Evolutionary conservation across 192 early-diverging fungal species (phyloP), one percentile per base, ranked within the genome.

Genomic region (Rhizoclosmatium sp.): DNA sequence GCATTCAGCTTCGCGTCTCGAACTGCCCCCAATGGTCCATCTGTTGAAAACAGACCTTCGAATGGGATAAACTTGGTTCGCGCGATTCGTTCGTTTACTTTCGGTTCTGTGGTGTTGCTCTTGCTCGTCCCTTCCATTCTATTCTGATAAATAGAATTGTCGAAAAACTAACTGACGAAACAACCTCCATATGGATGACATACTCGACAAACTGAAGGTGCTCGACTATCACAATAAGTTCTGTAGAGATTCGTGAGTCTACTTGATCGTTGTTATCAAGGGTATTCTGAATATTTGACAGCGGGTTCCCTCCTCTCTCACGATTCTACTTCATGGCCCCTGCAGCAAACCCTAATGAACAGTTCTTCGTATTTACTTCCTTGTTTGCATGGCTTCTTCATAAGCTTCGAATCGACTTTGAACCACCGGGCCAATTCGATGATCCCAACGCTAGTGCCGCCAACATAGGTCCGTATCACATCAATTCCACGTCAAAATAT

Each of bases 391-490:
- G 89, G 89, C 81, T 90, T 5, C 47, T 87, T 40, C 72, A 75
- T 62, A 88, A 84, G 59, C 51, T 74, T 7, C 69, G 78, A 54
- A 72, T 77, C 39, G 66, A 72, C 14, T 90, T 90, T 64, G 87
- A 89, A 21, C 49, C 71, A 61, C 89, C 89, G 42, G 85, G 85
- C 0, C 89, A 90, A 68, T 90, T 90, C 78, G 89, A 90, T 73
- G 89, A 90, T 59, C 89, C 89, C 9, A 90, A 90, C 78, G 89
- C 87, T 7, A 83, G 85, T 10, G 81, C 82, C 23, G 81, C 89
- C 2, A 90, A 83, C 75, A 86, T 90, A 48, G 84, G 88, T 90
- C 12, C n/a, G 71, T 62, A 21, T 14, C 47, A 41, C 31, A 10
- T 46, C 19, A 16, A 68, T 16, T 5, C 66, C 45, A 23, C 62